Conservation (phyloP, 345 rosid genomes). For the Boechera retrofracta region DNA sequence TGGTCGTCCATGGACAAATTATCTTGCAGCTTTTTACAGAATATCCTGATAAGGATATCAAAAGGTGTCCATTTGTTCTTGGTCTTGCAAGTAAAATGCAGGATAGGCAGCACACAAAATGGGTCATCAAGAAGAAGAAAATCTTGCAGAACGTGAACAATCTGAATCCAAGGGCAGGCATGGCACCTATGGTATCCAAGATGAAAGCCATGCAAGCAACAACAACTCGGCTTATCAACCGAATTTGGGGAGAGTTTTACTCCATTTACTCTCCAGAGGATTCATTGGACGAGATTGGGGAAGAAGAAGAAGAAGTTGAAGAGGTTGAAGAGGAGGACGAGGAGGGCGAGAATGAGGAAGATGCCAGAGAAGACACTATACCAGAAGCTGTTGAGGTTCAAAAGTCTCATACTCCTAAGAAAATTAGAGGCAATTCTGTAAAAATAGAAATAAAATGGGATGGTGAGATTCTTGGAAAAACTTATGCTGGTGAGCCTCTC, state of each 20-base stretch:
- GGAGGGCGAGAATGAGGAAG: conserved; percentile 57
- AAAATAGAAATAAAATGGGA: conserved; percentile 59
- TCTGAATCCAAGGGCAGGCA: conserved; percentile 68
- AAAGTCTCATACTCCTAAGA: conserved; percentile 41
- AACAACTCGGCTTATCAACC: conserved; percentile 72
- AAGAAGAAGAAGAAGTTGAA: conserved; percentile 50
- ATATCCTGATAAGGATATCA: conserved; percentile 55
- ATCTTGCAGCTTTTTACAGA: conserved; percentile 72
- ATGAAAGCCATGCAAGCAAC: conserved; percentile 86
- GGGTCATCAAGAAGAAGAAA: conserved; percentile 69
- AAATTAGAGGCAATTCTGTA: conserved; percentile 23
- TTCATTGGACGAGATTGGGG: conserved; percentile 39
- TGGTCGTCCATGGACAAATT: conserved; percentile 85
- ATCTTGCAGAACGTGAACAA: conserved; percentile 51
- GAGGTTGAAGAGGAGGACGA: conserved; percentile 52
- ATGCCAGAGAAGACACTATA: conserved; percentile 48
- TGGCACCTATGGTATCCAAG: conserved; percentile 53
- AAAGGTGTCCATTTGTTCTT: conserved; percentile 62
- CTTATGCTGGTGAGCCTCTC: conserved; percentile 51
- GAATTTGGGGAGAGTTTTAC: conserved; percentile 86
- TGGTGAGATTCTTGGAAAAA: conserved; percentile 50
- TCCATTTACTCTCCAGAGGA: conserved; percentile 61
- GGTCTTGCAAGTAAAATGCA: conserved; percentile 71
- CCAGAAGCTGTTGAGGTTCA: conserved; percentile 32
- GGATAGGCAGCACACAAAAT: conserved; percentile 75